A percentile compares a stretch with the other conserved stretches of the same genome.
These are phyloP conservation scores for Dujonia santamariae DNA, from an alignment of 1,139 yeast species.

Conservation along the genomic window DNA sequence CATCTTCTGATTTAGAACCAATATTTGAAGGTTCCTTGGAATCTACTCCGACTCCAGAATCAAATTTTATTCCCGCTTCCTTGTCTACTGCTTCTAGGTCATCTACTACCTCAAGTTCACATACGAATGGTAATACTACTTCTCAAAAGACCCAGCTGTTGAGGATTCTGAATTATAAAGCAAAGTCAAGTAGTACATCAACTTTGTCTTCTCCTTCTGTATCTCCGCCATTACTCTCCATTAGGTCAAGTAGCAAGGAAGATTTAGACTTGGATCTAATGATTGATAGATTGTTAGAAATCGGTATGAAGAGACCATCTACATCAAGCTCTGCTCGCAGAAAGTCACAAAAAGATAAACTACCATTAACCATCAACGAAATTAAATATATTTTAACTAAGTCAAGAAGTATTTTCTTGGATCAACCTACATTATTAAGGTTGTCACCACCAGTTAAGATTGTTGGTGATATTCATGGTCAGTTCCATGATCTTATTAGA, in stretches of 20 bases:
- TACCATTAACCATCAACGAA: slow-evolving; percentile 50
- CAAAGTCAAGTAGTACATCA: slow-evolving; percentile 21
- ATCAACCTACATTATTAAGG: slow-evolving; percentile 74
- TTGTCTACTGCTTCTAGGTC: slow-evolving; percentile 13
- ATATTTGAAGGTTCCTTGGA: slow-evolving; percentile 40
- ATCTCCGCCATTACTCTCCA: slow-evolving; percentile 23
- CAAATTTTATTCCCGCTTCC: slow-evolving; percentile 11
- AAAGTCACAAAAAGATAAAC: slow-evolving; percentile 24
- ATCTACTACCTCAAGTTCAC: slow-evolving; percentile 2
- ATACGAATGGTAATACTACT: slow-evolving; percentile 6
- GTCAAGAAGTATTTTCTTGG: slow-evolving; percentile 66
- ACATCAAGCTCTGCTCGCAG: slow-evolving; percentile 25
- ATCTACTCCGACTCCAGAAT: slow-evolving; percentile 26
- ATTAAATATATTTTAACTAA: slow-evolving; percentile 62
- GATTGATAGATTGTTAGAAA: slow-evolving; percentile 50
- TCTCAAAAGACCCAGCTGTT: slow-evolving; percentile 13
- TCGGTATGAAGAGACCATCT: slow-evolving; percentile 31
- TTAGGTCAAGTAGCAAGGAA: slow-evolving; percentile 9
- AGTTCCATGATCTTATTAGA: slow-evolving; percentile 70
- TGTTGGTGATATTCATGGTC: slow-evolving; percentile 89
- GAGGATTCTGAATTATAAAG: slow-evolving; percentile 8
- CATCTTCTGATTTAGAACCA: slow-evolving; percentile 28
- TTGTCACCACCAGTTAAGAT: slow-evolving; percentile 82
- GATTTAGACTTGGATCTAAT: slow-evolving; percentile 52
- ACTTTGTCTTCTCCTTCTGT: slow-evolving; percentile 8